Evolutionary conservation across 345 rosid species (phyloP), one percentile per base, ranked within the genome.

Genomic region (Brassica cretica): DNA sequence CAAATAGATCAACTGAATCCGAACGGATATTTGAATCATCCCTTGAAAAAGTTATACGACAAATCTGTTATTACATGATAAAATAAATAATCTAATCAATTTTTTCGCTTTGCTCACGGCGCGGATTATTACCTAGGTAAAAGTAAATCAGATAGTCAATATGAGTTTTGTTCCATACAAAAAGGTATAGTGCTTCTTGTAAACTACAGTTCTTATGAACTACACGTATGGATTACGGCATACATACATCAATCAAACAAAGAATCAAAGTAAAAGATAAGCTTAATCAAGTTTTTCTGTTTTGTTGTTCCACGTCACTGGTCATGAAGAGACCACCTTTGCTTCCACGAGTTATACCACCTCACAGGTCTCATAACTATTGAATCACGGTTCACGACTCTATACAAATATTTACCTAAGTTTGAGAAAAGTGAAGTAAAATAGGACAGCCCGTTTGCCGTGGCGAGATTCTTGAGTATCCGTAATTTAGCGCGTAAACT

Each of bases 221-320:
- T 64, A 55, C 16, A 64, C 49, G 49, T 73, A 64, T 30, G 49
- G 14, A n/a, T 64, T 51, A 64, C 24, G 53, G 24, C 37, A 74
- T 6, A 44, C 24, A 8, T 18, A 44, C 24, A 8, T 18, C 18
- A 33, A 32, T 51, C 24, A 3, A 74, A 19, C 6, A 51, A 33
- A 62, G 7, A 72, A 44, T 59, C 68, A 61, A 41, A 27, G 12
- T 33, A 35, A 67, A 49, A 66, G 78, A 74, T 65, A 64, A 65
- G 64, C 15, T 65, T 12, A 19, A 33, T 65, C 55, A 14, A 5
- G 15, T 49, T 55, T 25, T 25, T 72, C 35, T 63, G 55, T 12
- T 35, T 55, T 33, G 37, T 11, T 66, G 27, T 66, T 75, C 78
- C 71, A 53, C 71, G 70, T 73, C 77, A 73, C 6, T 37, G 60